Percentiles rank a stretch among this genome's conserved stretches.
Evolutionary conservation across 2,329 filamentous ascomycete species (phyloP).

Genomic region (Fusarium nisikadoi): DNA sequence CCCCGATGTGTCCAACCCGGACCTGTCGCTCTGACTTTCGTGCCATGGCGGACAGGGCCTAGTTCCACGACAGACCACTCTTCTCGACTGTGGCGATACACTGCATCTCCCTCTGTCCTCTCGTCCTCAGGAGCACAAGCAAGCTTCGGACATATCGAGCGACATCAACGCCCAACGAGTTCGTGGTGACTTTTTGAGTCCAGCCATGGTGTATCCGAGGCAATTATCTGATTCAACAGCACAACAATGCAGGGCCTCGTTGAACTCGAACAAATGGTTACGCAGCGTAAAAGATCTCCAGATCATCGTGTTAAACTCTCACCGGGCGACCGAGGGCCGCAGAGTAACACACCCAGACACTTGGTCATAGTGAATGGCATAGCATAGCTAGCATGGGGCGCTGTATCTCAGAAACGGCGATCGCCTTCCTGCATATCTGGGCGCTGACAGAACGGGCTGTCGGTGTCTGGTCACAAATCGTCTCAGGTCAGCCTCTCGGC

Average conservation of each 20-base stretch:
- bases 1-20: conserved; percentile 20
- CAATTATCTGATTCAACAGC: conserved; percentile 13
- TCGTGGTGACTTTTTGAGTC: conserved; percentile 4
- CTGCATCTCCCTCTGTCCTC: conserved; percentile 7
- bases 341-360: neutral
- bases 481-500: conserved; percentile 8
- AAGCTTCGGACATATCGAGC: conserved; percentile 1
- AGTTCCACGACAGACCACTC: neutral
- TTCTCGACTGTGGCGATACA: conserved; percentile 25
- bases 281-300: conserved; percentile 29
- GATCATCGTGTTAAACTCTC: conserved; percentile 25
- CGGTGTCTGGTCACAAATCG: conserved; percentile 6
- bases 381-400: neutral
- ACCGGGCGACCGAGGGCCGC: conserved; percentile 3
- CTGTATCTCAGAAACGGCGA: neutral
- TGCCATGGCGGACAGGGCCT: neutral
- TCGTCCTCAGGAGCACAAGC: conserved; percentile 15
- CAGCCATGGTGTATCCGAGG: conserved; percentile 1
- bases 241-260: neutral
- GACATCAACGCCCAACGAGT: conserved; percentile 28
- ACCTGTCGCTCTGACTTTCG: conserved; percentile 16
- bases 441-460: conserved; percentile 4
- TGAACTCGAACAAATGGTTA: conserved; percentile 12
- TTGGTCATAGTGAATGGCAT: neutral
- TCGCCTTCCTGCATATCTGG: conserved; percentile 16